Evolutionary conservation across 1,139 yeast species (phyloP), one percentile per base, ranked within the genome.

Genomic region (Lodderomyces oxycetoniae): DNA sequence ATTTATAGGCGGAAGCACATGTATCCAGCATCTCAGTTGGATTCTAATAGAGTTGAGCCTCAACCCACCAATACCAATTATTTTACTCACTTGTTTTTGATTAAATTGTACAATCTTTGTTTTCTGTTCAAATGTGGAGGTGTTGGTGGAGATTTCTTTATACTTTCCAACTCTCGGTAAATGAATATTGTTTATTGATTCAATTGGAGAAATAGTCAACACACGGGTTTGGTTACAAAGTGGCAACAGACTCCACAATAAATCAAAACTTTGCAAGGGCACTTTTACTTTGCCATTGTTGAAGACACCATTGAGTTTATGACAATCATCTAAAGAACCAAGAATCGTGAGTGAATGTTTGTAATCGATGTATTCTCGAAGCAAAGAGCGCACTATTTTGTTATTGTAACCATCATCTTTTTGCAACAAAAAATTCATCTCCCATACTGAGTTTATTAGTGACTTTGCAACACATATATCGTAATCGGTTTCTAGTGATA

Each of bases 61-160:
- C 1, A 37, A 33, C 1, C 64, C 67, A 12, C 53, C 48, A 17
- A 43, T 41, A 3, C 68, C 67, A 19, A 63, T 47, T 3, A 62
- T 38, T 14, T 49, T 50, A n/a, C 57, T 49, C 1, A 61, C 62
- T 37, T 61, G 60, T 10, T 46, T 46, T 34, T 55, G 47, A 4
- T 37, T 43, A 13, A 40, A 30, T 6, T 24, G 26, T 12, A 24
- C 26, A 10, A n/a, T 20, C 23, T 20, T n/a, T n/a, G n/a, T 20
- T n/a, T 20, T 20, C 23, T 20, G 23, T 20, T 8, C n/a, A n/a
- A n/a, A n/a, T n/a, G n/a, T n/a, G n/a, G n/a, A n/a, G n/a, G n/a
- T n/a, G n/a, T n/a, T n/a, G n/a, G n/a, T n/a, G n/a, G n/a, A n/a
- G n/a, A n/a, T n/a, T n/a, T n/a, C n/a, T n/a, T n/a, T n/a, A n/a